These are phyloP conservation scores for Pichia kudriavzevii DNA, from an alignment of 1,139 yeast genomes.

Conservation along the genomic window DNA sequence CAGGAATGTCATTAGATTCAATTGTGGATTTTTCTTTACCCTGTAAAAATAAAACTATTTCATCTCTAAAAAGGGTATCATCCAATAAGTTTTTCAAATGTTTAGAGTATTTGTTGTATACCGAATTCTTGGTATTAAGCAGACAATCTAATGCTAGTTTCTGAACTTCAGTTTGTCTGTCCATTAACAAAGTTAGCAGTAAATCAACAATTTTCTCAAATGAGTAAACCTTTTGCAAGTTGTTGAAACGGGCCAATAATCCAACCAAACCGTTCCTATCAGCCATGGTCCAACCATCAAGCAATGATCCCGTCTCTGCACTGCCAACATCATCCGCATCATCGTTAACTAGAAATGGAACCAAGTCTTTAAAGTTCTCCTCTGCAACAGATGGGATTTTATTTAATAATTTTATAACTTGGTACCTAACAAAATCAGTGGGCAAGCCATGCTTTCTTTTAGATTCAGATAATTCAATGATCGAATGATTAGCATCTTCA, in stretches of 20 bases:
- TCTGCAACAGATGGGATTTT: constrained; percentile 64
- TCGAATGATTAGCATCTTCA: constrained; percentile 28
- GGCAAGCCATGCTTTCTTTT: constrained; percentile 31
- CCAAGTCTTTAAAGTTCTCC: constrained; percentile 44
- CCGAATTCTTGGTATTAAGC: constrained; percentile 55
- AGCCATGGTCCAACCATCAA: constrained; percentile 46
- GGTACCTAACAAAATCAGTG: constrained; percentile 38
- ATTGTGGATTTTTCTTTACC: constrained; percentile 45
- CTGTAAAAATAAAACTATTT: constrained; percentile 55
- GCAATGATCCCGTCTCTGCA: constrained; percentile 15
- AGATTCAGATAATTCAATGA: constrained; percentile 32
- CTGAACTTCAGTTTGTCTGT: constrained; percentile 58
- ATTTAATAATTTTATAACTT: constrained; percentile 43
- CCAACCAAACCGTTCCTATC: constrained; percentile 58
- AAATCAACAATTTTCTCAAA: constrained; percentile 48
- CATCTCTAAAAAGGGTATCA: constrained; percentile 81
- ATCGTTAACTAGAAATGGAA: constrained; percentile 47
- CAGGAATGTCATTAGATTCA: constrained; percentile 51
- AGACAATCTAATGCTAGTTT: constrained; percentile 65
- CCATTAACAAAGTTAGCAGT: constrained; percentile 52
- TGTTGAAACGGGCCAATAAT: constrained; percentile 57
- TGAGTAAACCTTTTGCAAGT: constrained; percentile 46
- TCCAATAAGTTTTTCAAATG: constrained; percentile 70
- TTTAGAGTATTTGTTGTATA: constrained; percentile 61
- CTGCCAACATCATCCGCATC: constrained; percentile 21